Evolutionary conservation across 345 rosid genomes (phyloP), one percentile per base, ranked within the genome.

Genomic region (Citrus inodora): DNA sequence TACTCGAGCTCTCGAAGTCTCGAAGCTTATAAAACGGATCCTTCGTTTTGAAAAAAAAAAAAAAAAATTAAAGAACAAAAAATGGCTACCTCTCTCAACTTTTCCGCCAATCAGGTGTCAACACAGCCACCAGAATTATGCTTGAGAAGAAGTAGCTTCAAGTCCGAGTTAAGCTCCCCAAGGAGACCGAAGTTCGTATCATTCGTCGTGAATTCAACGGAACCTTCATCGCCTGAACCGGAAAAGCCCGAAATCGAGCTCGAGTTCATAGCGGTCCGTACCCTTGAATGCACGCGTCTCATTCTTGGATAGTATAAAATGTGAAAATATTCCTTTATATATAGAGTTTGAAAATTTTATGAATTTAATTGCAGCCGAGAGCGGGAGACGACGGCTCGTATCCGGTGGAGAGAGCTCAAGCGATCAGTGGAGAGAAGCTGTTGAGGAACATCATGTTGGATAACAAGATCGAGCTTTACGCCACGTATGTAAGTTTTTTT

Each of bases 391-490:
- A 90, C 33, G 94, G 94, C n/a, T 81, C 84, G 77, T 90, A 85
- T 80, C 89, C 89, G 28, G 87, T 81, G 87, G 92, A 91, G 64
- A 90, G 84, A 85, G 88, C 90, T 0, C 90, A 86, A 37, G 92
- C 89, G 32, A 67, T 90, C 17, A 92, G 97, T 53, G 98, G 99
- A 40, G 96, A 89, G 80, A 92, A 93, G 90, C 87, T 92, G 48
- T 77, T 93, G 85, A 88, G 93, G 86, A 91, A 35, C 85, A 90
- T 92, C 78, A 91, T 95, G 99, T 79, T 40, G 62, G 99, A 95
- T 48, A 88, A 88, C 82, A 92, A 90, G 83, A 84, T 95, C 48
- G 98, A 95, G 82, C 90, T 93, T 4, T 95, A 95, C 78, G 98
- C 95, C 46, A 64, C 96, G 27, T 90, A 95, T 83, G 99, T 93